Base-by-base conservation (phyloP, 75 land plant genomes). In the Picea sitchensis region DNA sequence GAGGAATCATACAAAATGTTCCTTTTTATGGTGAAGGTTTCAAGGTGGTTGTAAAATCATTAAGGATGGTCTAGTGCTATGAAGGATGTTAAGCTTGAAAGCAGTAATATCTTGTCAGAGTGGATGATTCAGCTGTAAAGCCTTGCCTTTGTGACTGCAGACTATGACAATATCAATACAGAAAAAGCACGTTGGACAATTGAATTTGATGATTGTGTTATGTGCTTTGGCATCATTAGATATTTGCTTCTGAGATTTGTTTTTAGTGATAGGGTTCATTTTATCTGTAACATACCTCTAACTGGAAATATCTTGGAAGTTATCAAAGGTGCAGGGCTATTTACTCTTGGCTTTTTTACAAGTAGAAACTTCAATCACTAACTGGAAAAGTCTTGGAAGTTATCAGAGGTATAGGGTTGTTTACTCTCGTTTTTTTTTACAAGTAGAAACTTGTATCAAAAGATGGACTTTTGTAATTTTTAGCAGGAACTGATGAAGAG, bases 401-500 rank as follows among this genome's bases (percentile, higher is more conserved):
- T 71, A 47, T 38, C 13, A 41, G n/a, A 71, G 5, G 21, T 44
- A 11, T n/a, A 20, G 7, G n/a, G 41, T 71, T 38, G 1, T 20
- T 71, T 41, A 69, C 5, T 41, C 32, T 64, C 31, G 17, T 18
- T 69, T 1, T 0, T 69, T 69, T 31, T 69, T 41, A 34, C 17
- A 38, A 38, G 17, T 36, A 69, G 8, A 69, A 41, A 34, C 3
- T 34, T 15, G 20, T 23, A n/a, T 21, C 31, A 71, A 20, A 71
- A 71, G 73, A 41, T 20, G 11, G 20, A 71, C 34, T 69, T 17
- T 69, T 15, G 38, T 36, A 20, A 38, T 44, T 38, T 44, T 6
- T 71, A 38, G 15, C 73, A 71, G 73, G 73, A 21, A 71, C 73
- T 44, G 73, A 71, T 44, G 73, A 71, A 71, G 73, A 71, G 26